Conservation (phyloP, 371 early-diverging fungal species). For the Lichtheimia hyalospora region DNA sequence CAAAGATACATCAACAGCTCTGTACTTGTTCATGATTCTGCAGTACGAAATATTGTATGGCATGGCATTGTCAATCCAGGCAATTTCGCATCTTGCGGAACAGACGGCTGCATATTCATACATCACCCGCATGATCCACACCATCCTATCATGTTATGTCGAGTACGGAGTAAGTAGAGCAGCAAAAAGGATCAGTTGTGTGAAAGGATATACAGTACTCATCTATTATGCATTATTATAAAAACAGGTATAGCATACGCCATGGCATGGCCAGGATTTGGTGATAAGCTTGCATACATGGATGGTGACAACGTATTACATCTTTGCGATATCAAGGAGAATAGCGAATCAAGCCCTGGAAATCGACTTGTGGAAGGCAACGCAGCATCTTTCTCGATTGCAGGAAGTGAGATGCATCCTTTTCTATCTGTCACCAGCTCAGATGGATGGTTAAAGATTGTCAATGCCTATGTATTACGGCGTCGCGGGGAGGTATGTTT, state of each 20-base stretch:
- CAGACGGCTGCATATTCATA: constrained; percentile 9
- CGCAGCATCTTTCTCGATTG: constrained; percentile 1
- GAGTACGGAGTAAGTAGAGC: constrained; percentile 16
- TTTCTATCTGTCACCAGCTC: constrained; percentile 4
- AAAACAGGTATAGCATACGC: constrained; percentile 1
- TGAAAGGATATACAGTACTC: neutral
- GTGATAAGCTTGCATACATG: neutral
- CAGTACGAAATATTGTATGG: constrained; percentile 15
- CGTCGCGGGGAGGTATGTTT: constrained; percentile 1
- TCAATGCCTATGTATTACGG: constrained; percentile 8
- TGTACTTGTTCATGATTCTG: constrained; percentile 9
- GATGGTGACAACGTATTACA: constrained; percentile 16
- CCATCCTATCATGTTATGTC: constrained; percentile 4
- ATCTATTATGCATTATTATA: neutral
- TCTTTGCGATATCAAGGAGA: neutral
- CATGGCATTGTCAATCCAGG: constrained; percentile 15
- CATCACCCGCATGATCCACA: constrained; percentile 15
- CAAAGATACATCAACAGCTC: neutral
- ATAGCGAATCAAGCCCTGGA: neutral
- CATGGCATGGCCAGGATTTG: constrained; percentile 13
- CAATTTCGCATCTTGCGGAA: constrained; percentile 10
- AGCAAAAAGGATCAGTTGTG: neutral
- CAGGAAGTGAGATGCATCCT: constrained; percentile 13
- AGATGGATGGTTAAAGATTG: constrained; percentile 20
- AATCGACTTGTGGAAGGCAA: neutral